phyloP scores from a whole-genome alignment of 1,139 yeast species.

The Taiozyma sp. region DNA sequence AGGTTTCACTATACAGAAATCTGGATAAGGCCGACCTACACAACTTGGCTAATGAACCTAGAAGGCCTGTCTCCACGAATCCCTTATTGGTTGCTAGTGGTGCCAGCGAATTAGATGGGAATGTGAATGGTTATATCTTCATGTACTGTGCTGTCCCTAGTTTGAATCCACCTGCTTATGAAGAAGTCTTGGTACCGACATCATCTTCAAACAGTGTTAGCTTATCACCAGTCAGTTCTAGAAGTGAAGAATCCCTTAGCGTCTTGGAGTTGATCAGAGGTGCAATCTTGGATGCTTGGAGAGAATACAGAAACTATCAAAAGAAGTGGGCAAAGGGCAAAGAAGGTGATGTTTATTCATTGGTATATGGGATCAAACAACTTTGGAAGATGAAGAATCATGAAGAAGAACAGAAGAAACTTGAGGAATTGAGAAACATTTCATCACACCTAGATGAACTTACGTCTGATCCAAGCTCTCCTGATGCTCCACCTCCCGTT shows the following conservation, averaged over 20 bases:
- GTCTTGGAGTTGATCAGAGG: slow-evolving; percentile 43
- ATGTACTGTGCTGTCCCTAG: slow-evolving; percentile 63
- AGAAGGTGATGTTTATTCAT: slow-evolving; percentile 60
- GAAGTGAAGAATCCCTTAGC: slow-evolving; percentile 34
- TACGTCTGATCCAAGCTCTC: slow-evolving; percentile 40
- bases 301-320: slow-evolving; percentile 51
- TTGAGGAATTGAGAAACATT: slow-evolving; percentile 18
- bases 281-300: slow-evolving; percentile 70
- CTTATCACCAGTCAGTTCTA: not conserved
- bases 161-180: slow-evolving; percentile 24
- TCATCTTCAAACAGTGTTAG: not conserved
- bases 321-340: slow-evolving; percentile 53
- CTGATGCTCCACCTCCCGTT: slow-evolving; percentile 59
- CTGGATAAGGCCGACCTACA: slow-evolving; percentile 52
- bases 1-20: slow-evolving; percentile 58
- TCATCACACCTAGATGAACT: slow-evolving; percentile 20
- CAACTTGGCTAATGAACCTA: slow-evolving; percentile 61
- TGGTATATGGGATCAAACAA: slow-evolving; percentile 50
- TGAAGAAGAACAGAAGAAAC: slow-evolving; percentile 18
- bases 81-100: slow-evolving; percentile 73
- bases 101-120: slow-evolving; percentile 68
- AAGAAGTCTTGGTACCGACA: slow-evolving; percentile 14
- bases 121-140: slow-evolving; percentile 65
- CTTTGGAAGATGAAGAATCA: slow-evolving; percentile 42
- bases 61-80: slow-evolving; percentile 57